Percentiles rank a stretch among this genome's conserved stretches.
Conservation (phyloP, 2,329 filamentous ascomycete genomes). For the Aphanocladium album region DNA sequence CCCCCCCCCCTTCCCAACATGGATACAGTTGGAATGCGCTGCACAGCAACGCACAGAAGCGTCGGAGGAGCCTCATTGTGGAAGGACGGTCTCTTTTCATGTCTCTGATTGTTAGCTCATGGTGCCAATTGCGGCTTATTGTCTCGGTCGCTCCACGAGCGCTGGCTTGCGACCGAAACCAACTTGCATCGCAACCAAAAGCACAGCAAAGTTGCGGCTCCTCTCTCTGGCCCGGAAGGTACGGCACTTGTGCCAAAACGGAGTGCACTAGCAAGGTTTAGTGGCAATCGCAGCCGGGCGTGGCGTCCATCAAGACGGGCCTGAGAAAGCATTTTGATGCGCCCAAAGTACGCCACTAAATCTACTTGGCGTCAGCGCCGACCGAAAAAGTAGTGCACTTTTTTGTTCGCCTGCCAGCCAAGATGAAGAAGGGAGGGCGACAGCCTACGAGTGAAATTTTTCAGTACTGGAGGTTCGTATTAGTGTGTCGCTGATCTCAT, state of each 20-base stretch:
- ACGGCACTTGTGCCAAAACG: not conserved
- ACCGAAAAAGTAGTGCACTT: not conserved
- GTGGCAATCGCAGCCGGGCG: slow-evolving; percentile 4
- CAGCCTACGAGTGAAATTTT: not conserved
- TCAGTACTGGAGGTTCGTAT: not conserved
- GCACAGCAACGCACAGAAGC: not conserved
- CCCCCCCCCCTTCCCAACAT: no score
- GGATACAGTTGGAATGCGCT: no score
- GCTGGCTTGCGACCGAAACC: not conserved
- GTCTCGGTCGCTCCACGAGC: not conserved
- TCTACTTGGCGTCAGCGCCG: slow-evolving; percentile 9
- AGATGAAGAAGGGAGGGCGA: not conserved
- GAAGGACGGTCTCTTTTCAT: not conserved
- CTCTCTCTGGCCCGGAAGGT: not conserved
- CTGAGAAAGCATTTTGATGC: not conserved
- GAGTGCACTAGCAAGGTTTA: slow-evolving; percentile 6
- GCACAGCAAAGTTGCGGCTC: not conserved
- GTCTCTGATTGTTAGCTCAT: not conserved
- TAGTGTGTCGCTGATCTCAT: not conserved
- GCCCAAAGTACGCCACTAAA: not conserved
- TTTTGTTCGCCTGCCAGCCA: not conserved
- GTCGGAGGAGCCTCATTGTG: no score
- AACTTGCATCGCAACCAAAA: not conserved
- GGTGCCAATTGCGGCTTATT: not conserved
- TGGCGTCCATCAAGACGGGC: slow-evolving; percentile 2